Conservation (phyloP, 306 rosid genomes). For the Trifolium pratense region DNA sequence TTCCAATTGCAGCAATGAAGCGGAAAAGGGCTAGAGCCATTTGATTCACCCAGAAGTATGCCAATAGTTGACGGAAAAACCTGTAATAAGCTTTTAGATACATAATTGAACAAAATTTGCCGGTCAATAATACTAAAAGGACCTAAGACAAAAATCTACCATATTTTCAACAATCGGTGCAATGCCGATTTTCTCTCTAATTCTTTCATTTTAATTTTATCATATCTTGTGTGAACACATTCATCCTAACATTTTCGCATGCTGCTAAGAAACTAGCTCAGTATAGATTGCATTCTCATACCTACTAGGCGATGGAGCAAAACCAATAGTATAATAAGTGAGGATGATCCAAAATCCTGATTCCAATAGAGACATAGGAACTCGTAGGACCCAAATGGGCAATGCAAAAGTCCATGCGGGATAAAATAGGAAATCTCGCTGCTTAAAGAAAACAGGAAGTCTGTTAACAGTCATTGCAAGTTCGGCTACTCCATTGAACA, state of each 20-base stretch:
- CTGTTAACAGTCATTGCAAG: slow-evolving; percentile 59
- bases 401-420: slow-evolving; percentile 77
- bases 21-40: slow-evolving; percentile 82
- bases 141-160: background rate
- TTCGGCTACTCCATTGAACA: slow-evolving; percentile 76
- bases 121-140: background rate
- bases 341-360: slow-evolving; percentile 66
- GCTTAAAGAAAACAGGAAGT: slow-evolving; percentile 73
- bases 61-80: slow-evolving; percentile 78
- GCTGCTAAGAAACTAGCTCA: background rate
- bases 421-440: slow-evolving; percentile 63
- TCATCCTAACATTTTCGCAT: background rate
- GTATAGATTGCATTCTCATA: slow-evolving; percentile 32
- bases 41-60: slow-evolving; percentile 79
- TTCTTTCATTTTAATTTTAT: background rate
- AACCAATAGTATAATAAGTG: slow-evolving; percentile 74
- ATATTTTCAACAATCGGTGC: background rate
- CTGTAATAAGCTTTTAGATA: slow-evolving; percentile 43
- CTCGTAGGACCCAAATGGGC: slow-evolving; percentile 65
- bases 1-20: slow-evolving; percentile 82
- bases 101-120: slow-evolving; percentile 16
- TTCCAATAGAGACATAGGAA: slow-evolving; percentile 69
- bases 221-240: background rate
- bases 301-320: slow-evolving; percentile 77
- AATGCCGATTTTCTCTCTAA: background rate